Base-by-base conservation (phyloP, 2,329 filamentous ascomycete genomes). In the Colletotrichum melonis region DNA sequence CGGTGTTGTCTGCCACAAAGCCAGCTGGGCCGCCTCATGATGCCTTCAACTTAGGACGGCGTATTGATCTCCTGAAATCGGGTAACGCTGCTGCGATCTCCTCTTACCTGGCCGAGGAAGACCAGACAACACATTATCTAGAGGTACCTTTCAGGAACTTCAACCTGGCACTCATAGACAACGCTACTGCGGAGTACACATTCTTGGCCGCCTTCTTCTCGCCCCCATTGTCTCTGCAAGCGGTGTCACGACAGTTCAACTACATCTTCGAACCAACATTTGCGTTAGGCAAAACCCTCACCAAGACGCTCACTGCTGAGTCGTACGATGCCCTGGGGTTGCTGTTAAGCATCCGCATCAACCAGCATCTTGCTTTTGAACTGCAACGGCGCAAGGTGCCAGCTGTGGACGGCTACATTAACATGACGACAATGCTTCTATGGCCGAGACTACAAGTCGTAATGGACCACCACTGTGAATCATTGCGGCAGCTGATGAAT, bases 361-460 rank as follows among this genome's bases (percentile, higher is more conserved):
- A 97, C 78, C 97, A 98, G 80, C 94, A 97, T 77, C 92, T 96
- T 72, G 95, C 97, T 19, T 99, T 99, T 80, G 94, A 97, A 82
- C 88, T 98, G 42, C 97, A 99, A 82, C 90, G 96, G 12, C 92
- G 96, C 67, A 96, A 97, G 80, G 91, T 98, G 1, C 97, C 97
- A 0, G 92, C 95, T 5, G 92, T 94, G 2, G 97, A 99, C 79
- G 89, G 91, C 52, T 99, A 99, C 80, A 92, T 98, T 80, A 99
- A 99, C 81, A 95, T 92, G 58, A 97, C 95, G 5, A 95, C 93
- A 79, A 99, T 99, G 95, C 90, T 97, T 3, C 90, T 99, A 6
- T 99, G 97, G 97, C 97, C 97, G 8, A 92, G 96, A 30, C 94
- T 99, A 78, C 97, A 99, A 82, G 90, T 94, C 69, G 92, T 98